Conservation (phyloP, 305 asterid genomes). For the Coffea humblotiana region DNA sequence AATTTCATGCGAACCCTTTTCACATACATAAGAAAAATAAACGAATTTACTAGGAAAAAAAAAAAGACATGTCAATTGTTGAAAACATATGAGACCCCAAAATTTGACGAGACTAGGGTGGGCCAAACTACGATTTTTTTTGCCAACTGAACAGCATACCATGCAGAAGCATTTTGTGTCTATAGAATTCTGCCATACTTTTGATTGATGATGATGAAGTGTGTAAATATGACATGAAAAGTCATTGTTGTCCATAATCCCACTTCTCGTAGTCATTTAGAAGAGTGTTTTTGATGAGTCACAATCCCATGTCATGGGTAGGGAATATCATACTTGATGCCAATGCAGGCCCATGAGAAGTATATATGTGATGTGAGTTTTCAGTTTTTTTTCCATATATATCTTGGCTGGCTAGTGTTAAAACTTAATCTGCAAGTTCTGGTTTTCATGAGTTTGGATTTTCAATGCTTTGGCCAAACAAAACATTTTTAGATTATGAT, state of each 20-base stretch:
- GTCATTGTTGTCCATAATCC: neutral
- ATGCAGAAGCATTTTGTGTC: neutral
- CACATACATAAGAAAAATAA: too few species aligned
- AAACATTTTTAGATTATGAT: neutral
- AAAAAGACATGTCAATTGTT: too few species aligned
- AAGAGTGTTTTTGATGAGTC: neutral
- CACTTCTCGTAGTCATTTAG: neutral
- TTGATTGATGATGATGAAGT: neutral
- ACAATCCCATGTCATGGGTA: neutral
- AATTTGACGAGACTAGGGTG: neutral
- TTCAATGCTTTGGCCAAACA: neutral
- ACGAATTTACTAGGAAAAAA: too few species aligned
- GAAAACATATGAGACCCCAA: neutral
- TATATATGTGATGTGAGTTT: neutral
- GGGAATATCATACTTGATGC: neutral
- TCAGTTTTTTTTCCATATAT: neutral
- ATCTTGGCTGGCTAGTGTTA: neutral
- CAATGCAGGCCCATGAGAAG: neutral
- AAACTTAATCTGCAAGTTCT: neutral
- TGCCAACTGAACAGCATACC: neutral
- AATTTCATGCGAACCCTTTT: too few species aligned
- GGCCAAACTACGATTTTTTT: neutral
- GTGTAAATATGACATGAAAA: neutral
- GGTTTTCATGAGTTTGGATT: neutral
- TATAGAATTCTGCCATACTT: neutral